A percentile compares a stretch with the other conserved stretches of the same genome.
phyloP scores from a whole-genome alignment of 129 eudicot genomes.

The Escallonia rubra region DNA sequence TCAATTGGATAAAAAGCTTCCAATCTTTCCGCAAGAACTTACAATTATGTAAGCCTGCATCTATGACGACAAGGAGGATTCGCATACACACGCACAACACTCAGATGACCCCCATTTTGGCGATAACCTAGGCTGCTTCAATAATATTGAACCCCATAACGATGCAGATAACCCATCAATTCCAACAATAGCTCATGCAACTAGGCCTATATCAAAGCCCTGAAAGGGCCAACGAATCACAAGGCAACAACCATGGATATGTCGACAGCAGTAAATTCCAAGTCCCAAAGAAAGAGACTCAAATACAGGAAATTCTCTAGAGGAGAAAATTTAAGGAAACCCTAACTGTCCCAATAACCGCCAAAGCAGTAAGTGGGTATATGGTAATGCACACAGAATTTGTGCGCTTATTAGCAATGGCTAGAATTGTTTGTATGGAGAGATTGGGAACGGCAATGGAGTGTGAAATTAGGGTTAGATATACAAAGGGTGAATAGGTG shows the following conservation, averaged over 20 bases:
- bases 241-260: constrained; percentile 4
- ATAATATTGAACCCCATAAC: background rate
- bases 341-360: constrained; percentile 19
- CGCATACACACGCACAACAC: background rate
- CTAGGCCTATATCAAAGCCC: background rate
- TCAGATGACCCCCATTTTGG: constrained; percentile 5
- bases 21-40: background rate
- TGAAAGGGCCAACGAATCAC: background rate
- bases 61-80: constrained; percentile 14
- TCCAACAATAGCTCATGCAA: background rate
- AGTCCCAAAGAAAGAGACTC: background rate
- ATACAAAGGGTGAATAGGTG: background rate
- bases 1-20: background rate
- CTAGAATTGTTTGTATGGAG: background rate
- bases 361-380: background rate
- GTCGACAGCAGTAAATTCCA: background rate
- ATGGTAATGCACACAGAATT: background rate
- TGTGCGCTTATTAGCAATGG: background rate
- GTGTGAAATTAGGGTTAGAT: constrained; percentile 14
- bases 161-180: background rate
- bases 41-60: constrained; percentile 18
- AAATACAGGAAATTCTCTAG: background rate
- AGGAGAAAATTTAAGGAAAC: constrained; percentile 20
- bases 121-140: background rate
- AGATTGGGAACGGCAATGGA: constrained; percentile 2